Evolutionary conservation across 495 filamentous ascomycete genomes (phyloP).

Genomic region (Tetracladium marchalianum): DNA sequence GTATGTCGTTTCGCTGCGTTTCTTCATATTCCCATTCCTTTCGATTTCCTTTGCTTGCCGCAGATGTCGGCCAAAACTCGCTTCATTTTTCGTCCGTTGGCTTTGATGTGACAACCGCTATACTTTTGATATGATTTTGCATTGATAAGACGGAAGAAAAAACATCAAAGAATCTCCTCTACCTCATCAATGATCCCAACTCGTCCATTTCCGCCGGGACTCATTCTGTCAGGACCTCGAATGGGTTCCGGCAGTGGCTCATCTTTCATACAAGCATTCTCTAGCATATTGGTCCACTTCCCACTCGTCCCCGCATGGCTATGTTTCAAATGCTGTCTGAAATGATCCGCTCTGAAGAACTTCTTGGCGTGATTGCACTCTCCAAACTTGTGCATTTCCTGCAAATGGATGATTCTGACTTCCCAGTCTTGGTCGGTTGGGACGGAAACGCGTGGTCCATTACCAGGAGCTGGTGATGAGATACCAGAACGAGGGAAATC

Average conservation of each 20-base stretch:
- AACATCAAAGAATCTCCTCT: constrained; percentile 13
- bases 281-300: constrained; percentile 98
- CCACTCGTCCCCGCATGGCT: constrained; percentile 94
- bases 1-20: too few species aligned
- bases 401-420: constrained; percentile 72
- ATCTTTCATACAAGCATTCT: constrained; percentile 95
- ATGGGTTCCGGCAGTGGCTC: constrained; percentile 39
- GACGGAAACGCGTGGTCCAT: constrained; percentile 16
- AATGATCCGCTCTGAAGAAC: constrained; percentile 95
- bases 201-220: constrained; percentile 11
- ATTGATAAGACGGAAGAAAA: too few species aligned
- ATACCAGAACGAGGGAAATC: constrained; percentile 63
- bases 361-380: constrained; percentile 99
- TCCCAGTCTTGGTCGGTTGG: constrained; percentile 68
- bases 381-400: constrained; percentile 87
- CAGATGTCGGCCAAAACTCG: neutral
- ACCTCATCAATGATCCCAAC: constrained; percentile 18
- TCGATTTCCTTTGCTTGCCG: neutral
- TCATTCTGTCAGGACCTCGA: constrained; percentile 14
- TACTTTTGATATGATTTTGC: too few species aligned
- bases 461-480: constrained; percentile 13
- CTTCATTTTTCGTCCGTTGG: too few species aligned
- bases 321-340: constrained; percentile 96
- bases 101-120: too few species aligned
- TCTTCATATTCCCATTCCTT: neutral